These are phyloP conservation scores for Xylariaceae sp. DNA, from an alignment of 2,329 filamentous ascomycete genomes.

Conservation along the genomic window DNA sequence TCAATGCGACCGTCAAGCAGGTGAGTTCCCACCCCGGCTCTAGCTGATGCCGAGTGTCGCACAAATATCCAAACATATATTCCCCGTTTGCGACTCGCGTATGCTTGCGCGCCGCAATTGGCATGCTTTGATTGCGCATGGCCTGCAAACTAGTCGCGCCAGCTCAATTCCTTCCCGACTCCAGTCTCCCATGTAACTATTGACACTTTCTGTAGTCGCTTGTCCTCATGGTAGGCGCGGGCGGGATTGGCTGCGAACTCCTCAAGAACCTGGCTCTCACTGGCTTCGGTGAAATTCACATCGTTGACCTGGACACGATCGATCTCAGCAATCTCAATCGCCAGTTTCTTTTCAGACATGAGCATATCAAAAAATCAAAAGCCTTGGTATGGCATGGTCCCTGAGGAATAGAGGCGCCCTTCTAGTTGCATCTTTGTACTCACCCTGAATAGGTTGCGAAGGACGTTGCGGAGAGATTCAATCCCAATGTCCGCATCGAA, in stretches of 20 bases:
- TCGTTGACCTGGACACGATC: slow-evolving; percentile 97
- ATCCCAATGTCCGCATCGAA: slow-evolving; percentile 79
- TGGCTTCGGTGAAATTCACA: slow-evolving; percentile 88
- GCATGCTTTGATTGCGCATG: not conserved
- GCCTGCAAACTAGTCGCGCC: not conserved
- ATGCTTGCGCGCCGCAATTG: slow-evolving; percentile 1
- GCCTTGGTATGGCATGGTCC: slow-evolving; percentile 62
- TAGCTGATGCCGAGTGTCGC: not conserved
- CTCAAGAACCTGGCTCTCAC: slow-evolving; percentile 93
- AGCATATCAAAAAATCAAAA: slow-evolving; percentile 98
- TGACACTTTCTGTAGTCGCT: slow-evolving; percentile 59
- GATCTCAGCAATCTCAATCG: slow-evolving; percentile 96
- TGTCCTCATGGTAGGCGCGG: slow-evolving; percentile 91
- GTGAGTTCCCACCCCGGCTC: slow-evolving; percentile 36
- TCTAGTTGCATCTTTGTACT: slow-evolving; percentile 15
- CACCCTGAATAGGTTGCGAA: slow-evolving; percentile 68
- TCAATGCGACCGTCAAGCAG: slow-evolving; percentile 66
- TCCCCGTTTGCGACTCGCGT: slow-evolving; percentile 15
- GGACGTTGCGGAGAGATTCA: slow-evolving; percentile 86
- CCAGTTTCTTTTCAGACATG: slow-evolving; percentile 92
- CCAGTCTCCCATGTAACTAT: slow-evolving; percentile 26
- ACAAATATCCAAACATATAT: not conserved
- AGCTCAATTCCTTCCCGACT: slow-evolving; percentile 8
- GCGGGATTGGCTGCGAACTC: slow-evolving; percentile 95
- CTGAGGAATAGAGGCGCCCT: slow-evolving; percentile 6